phyloP scores from a whole-genome alignment of 1,284 basidiomycete species.

The Farysia itapuensis region DNA sequence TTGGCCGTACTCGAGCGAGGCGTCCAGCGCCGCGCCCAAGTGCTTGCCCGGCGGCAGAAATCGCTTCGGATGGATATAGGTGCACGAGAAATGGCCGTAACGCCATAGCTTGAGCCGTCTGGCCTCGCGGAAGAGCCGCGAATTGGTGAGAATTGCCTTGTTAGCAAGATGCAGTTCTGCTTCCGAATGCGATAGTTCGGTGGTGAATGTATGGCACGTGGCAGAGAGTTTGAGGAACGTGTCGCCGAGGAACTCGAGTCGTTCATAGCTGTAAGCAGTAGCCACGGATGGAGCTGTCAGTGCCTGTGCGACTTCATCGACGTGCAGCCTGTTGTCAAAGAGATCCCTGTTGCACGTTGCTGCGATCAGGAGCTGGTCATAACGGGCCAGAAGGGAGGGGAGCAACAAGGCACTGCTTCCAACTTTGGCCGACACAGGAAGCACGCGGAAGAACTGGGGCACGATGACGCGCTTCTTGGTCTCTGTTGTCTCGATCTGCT shows the following conservation, averaged over 20 bases:
- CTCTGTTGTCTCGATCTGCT: neutral
- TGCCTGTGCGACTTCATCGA: slow-evolving; percentile 19
- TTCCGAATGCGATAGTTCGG: slow-evolving; percentile 9
- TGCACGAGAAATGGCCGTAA: slow-evolving; percentile 9
- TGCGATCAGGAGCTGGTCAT: slow-evolving; percentile 34
- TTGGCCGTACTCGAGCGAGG: neutral
- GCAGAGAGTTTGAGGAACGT: slow-evolving; percentile 37
- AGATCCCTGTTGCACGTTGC: slow-evolving; percentile 6
- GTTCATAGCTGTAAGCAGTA: slow-evolving; percentile 26
- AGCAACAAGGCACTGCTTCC: slow-evolving; percentile 13
- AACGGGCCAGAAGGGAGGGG: slow-evolving; percentile 30
- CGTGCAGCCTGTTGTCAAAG: slow-evolving; percentile 7
- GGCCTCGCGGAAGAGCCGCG: slow-evolving; percentile 18
- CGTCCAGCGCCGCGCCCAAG: neutral
- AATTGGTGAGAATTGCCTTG: slow-evolving; percentile 36
- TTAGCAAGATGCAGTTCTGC: slow-evolving; percentile 35
- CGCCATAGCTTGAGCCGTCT: slow-evolving; percentile 9
- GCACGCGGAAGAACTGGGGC: neutral
- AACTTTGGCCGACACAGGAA: slow-evolving; percentile 3
- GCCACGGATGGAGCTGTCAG: slow-evolving; percentile 14
- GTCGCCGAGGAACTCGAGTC: slow-evolving; percentile 45
- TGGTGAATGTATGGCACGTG: slow-evolving; percentile 34
- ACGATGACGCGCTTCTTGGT: neutral
- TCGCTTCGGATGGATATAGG: neutral
- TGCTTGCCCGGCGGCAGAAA: slow-evolving; percentile 1